Evolutionary conservation across 2,329 filamentous ascomycete species (phyloP).

Genomic region (Venturiaceae sp.): DNA sequence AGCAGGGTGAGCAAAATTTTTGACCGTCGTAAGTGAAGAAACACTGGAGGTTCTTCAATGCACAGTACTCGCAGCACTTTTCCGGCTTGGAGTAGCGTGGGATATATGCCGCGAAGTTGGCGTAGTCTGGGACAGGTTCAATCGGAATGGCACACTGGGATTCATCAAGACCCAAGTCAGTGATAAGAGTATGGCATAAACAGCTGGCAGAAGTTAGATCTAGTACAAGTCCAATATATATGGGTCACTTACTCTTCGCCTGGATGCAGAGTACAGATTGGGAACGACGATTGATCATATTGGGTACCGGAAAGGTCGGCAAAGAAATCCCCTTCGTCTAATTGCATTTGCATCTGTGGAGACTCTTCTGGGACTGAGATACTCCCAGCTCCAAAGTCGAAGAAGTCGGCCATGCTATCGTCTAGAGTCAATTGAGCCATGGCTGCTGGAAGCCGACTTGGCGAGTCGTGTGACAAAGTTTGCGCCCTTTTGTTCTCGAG

Average conservation of each 20-base stretch:
- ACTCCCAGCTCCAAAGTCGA: conserved; percentile 8
- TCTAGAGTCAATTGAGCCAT: conserved; percentile 1
- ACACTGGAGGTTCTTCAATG: conserved; percentile 35
- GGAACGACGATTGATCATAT: background rate
- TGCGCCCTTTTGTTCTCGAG: conserved; percentile 1
- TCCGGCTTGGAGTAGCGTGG: conserved; percentile 35
- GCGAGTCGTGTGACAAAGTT: background rate
- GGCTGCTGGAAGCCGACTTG: background rate
- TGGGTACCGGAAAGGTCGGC: background rate
- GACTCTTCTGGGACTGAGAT: background rate
- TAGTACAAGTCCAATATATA: background rate
- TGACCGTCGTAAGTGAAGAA: conserved; percentile 32
- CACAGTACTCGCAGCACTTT: conserved; percentile 38
- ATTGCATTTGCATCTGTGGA: background rate
- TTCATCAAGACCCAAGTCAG: conserved; percentile 73
- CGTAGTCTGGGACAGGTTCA: conserved; percentile 21
- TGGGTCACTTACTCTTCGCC: background rate
- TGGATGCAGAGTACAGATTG: conserved; percentile 1
- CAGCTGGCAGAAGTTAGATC: background rate
- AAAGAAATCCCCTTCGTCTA: conserved; percentile 3
- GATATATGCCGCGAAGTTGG: conserved; percentile 35
- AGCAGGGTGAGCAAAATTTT: conserved; percentile 35
- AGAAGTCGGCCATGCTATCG: conserved; percentile 8
- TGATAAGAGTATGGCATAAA: conserved; percentile 5
- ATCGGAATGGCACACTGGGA: conserved; percentile 5